These are phyloP conservation scores for Colletotrichum eremochloae DNA, from an alignment of 2,329 filamentous ascomycete species.

Conservation along the genomic window DNA sequence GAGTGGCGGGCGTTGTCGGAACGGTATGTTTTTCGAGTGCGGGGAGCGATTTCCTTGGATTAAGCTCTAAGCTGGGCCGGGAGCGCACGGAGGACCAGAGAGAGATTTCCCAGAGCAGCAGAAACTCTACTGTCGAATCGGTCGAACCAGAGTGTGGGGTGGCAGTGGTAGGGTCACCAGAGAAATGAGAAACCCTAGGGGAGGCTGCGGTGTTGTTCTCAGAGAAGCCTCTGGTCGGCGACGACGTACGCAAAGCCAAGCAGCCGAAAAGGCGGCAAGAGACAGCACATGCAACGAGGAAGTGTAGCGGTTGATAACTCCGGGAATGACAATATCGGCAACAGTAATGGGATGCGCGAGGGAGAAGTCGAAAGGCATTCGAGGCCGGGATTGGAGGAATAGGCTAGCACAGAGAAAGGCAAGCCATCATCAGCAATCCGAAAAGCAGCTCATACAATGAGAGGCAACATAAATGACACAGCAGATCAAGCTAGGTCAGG, in stretches of 20 bases:
- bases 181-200: background rate
- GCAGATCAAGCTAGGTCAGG: background rate
- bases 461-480: background rate
- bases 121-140: slow-evolving; percentile 34
- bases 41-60: slow-evolving; percentile 29
- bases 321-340: slow-evolving; percentile 24
- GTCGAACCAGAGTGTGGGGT: slow-evolving; percentile 26
- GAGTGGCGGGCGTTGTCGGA: slow-evolving; percentile 42
- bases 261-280: slow-evolving; percentile 22
- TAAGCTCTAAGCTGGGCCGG: slow-evolving; percentile 33
- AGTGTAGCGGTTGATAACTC: background rate
- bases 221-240: slow-evolving; percentile 4
- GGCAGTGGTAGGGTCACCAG: slow-evolving; percentile 1
- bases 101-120: slow-evolving; percentile 1
- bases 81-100: slow-evolving; percentile 28
- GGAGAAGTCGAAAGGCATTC: slow-evolving; percentile 20
- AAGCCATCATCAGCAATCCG: slow-evolving; percentile 25
- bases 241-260: slow-evolving; percentile 19
- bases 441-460: slow-evolving; percentile 19
- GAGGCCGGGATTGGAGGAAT: slow-evolving; percentile 2
- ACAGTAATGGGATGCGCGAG: slow-evolving; percentile 9
- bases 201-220: background rate
- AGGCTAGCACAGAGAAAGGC: slow-evolving; percentile 8
- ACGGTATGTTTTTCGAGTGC: slow-evolving; percentile 24
- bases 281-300: slow-evolving; percentile 22